Base-by-base conservation (phyloP, 1,284 basidiomycete genomes). In the Cryptococcus sp. region DNA sequence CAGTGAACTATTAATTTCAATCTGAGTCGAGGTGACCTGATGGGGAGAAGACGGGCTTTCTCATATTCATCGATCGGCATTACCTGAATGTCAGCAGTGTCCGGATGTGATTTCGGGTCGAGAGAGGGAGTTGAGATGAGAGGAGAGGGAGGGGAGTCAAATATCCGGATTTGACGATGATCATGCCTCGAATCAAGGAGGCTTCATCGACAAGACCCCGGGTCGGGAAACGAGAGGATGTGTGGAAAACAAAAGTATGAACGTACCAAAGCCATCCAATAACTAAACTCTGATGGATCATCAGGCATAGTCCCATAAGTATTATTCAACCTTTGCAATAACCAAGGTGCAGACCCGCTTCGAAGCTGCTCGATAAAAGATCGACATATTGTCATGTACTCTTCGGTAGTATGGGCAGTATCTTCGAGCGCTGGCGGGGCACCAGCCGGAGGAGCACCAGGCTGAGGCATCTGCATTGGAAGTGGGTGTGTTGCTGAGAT, bases 31-130 rank as follows among this genome's bases (percentile, higher is more conserved):
- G 87, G 80, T 52, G 85, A 87, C 56, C 86, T 83, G 54, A 96
- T 88, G 2, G 91, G 89, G n/a, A 97, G 77, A n/a, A 97, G 78
- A 61, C 89, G 88, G 18, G 89, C 87, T 75, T 94, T 94, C 77
- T 96, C 91, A 64, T 86, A 82, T 61, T 96, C 91, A 69, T 94
- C 90, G 64, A 97, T 91, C n/a, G 92, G 93, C 56, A 97, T 84
- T 19, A 94, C 79, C 77, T 84, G 64, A 2, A 28, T 31, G 41
- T 54, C 48, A 54, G 41, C 37, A 23, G n/a, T n/a, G n/a, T n/a
- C n/a, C n/a, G n/a, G n/a, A n/a, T n/a, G n/a, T n/a, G n/a, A n/a
- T n/a, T n/a, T n/a, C n/a, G n/a, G n/a, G n/a, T n/a, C n/a, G n/a
- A n/a, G n/a, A n/a, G n/a, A n/a, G n/a, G n/a, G n/a, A n/a, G n/a